These are phyloP conservation scores for Colletotrichum tabaci DNA, from an alignment of 2,329 filamentous ascomycete species.

Conservation along the genomic window DNA sequence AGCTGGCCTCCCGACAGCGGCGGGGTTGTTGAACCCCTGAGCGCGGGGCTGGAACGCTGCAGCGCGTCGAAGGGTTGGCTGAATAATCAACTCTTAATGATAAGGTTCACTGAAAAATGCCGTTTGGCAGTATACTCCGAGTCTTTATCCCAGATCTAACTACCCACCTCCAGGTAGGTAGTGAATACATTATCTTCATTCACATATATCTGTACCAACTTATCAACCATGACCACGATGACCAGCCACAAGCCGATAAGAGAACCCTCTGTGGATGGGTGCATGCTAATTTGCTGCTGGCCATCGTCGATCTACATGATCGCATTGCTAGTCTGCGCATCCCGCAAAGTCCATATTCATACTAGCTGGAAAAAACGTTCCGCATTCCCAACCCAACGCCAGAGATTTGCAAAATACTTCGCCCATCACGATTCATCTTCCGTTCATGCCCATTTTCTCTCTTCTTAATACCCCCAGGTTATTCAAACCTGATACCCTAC, in stretches of 20 bases:
- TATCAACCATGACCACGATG: neutral
- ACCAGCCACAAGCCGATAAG: neutral
- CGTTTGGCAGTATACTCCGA: no score
- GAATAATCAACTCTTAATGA: neutral
- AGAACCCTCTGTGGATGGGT: neutral
- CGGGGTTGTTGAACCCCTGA: neutral
- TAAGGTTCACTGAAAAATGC: neutral
- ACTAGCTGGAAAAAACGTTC: neutral
- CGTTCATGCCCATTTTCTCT: neutral
- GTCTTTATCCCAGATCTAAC: no score
- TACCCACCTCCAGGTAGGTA: no score
- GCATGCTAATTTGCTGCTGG: neutral
- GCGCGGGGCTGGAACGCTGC: constrained; percentile 1
- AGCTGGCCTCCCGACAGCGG: constrained; percentile 4
- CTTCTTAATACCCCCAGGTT: neutral
- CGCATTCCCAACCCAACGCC: constrained; percentile 29
- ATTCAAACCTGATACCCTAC: neutral
- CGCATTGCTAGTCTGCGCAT: constrained; percentile 30
- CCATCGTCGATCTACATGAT: constrained; percentile 38
- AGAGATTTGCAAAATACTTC: constrained; percentile 14
- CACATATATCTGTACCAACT: no score
- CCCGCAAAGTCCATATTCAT: constrained; percentile 2
- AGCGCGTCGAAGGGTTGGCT: neutral
- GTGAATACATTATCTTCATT: no score
- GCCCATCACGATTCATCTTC: constrained; percentile 12